Base-by-base conservation (phyloP, 75 land plant species). In the Cryptomeria japonica region DNA sequence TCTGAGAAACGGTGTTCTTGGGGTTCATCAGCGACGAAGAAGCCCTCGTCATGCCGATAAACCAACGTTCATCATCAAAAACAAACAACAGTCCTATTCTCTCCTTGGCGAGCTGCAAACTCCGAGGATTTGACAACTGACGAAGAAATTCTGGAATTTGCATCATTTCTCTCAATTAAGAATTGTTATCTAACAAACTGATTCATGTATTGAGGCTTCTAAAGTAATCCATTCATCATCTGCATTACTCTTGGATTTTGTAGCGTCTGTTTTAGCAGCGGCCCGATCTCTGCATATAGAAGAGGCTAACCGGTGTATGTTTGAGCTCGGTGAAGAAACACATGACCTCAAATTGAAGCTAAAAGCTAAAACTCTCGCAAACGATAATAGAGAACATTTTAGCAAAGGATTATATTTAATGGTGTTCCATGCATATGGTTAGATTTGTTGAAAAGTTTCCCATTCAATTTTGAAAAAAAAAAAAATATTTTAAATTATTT, bases 151-250 rank as follows among this genome's bases (percentile, higher is more conserved):
- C 96, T 15, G 96, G 99, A 86, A 92, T 97, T 85, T 95, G 99
- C 95, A 96, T 88, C 97, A 96, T 96, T 78, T 97, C 97, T 84
- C 99, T 91, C 28, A 96, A 76, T 88, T 95, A 95, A 86, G 95
- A 92, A 89, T 96, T 96, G 46, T 90, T 82, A 68, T 94, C 95
- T 72, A 96, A 16, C 91, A 97, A 97, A 98, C 96, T 96, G 98
- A 51, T 95, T 94, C 91, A 96, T 88, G 85, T 95, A 94, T 49
- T 96, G 93, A 47, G 98, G 98, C 68, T 96, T 96, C 1, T 96
- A 94, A 31, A 97, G 88, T 3, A 97, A 37, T 82, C 90, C 92
- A 80, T 97, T 97, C 96, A 94, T 94, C 94, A 95, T 93, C 85
- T 96, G 98, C 80, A 90, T 47, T 6, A 97, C 44, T 39, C 92